Conservation (phyloP, 805 yeast genomes). For the Yamadazyma endophytica region DNA sequence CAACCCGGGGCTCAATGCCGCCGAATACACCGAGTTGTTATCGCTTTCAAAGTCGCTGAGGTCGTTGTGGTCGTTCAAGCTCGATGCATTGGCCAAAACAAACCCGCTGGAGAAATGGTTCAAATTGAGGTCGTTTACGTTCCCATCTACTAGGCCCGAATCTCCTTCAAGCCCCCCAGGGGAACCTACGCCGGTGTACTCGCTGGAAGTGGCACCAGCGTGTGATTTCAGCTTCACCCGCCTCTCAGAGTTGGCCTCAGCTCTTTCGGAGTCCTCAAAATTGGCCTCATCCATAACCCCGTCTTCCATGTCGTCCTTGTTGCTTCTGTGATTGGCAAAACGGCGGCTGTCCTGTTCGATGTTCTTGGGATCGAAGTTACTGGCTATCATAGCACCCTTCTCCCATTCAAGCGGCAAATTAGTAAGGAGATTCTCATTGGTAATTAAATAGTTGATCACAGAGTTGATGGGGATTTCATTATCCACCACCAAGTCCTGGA, state of each 20-base stretch:
- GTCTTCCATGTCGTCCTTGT: not conserved
- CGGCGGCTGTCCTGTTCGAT: slow-evolving; percentile 21
- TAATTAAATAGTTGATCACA: slow-evolving; percentile 40
- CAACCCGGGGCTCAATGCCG: slow-evolving; percentile 2
- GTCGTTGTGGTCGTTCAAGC: slow-evolving; percentile 12
- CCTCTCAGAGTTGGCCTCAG: too few relatives aligned
- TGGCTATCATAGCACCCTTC: slow-evolving; percentile 39
- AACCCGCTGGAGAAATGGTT: slow-evolving; percentile 16
- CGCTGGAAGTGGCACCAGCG: too few relatives aligned
- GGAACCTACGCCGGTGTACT: too few relatives aligned
- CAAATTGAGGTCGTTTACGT: slow-evolving; percentile 12
- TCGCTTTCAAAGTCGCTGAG: slow-evolving; percentile 22
- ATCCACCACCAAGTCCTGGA: slow-evolving; percentile 7
- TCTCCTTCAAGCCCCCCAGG: too few relatives aligned
- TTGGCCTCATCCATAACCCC: too few relatives aligned
- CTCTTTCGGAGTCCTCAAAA: too few relatives aligned
- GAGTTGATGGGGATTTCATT: slow-evolving; percentile 41
- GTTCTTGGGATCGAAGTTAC: slow-evolving; percentile 25
- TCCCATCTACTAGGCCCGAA: too few relatives aligned
- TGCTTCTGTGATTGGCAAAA: slow-evolving; percentile 30
- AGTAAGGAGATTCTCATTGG: slow-evolving; percentile 34
- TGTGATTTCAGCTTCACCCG: too few relatives aligned
- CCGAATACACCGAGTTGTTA: slow-evolving; percentile 17
- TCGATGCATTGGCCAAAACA: slow-evolving; percentile 13
- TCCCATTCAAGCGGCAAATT: slow-evolving; percentile 44